Evolutionary conservation across 2,329 filamentous ascomycete species (phyloP).

Genomic region (Calonectria hawksworthii): DNA sequence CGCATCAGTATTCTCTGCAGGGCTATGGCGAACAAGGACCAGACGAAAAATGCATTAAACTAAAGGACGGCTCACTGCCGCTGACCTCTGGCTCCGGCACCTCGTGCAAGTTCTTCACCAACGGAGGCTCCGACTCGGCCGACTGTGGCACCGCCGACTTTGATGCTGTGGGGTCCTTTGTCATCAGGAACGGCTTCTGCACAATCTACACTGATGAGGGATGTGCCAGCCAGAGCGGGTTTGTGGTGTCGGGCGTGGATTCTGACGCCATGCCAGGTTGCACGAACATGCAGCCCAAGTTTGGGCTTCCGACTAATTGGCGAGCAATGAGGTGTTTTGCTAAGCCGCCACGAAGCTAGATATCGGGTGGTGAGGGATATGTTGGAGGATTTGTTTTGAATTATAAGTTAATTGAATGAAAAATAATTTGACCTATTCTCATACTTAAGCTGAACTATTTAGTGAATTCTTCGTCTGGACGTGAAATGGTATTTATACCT

Average conservation of each 20-base stretch:
- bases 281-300: slow-evolving; percentile 3
- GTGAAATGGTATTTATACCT: neutral
- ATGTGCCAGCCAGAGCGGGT: neutral
- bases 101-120: slow-evolving; percentile 23
- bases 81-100: neutral
- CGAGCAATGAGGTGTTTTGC: slow-evolving; percentile 18
- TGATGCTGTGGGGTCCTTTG: slow-evolving; percentile 1
- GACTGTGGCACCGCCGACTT: slow-evolving; percentile 14
- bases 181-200: slow-evolving; percentile 18
- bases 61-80: slow-evolving; percentile 14
- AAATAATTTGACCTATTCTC: too few relatives aligned
- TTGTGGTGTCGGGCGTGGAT: neutral
- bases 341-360: neutral
- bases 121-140: neutral
- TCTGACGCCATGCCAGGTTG: neutral
- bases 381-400: neutral
- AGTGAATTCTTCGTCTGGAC: too few relatives aligned
- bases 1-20: slow-evolving; percentile 12
- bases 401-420: neutral
- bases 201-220: neutral
- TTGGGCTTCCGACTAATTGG: slow-evolving; percentile 10
- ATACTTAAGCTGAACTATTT: too few relatives aligned
- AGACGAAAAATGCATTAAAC: slow-evolving; percentile 7
- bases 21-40: slow-evolving; percentile 19
- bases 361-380: neutral